Evolutionary conservation across 2,329 filamentous ascomycete species (phyloP).

Genomic region (Fusarium pseudonygamai): DNA sequence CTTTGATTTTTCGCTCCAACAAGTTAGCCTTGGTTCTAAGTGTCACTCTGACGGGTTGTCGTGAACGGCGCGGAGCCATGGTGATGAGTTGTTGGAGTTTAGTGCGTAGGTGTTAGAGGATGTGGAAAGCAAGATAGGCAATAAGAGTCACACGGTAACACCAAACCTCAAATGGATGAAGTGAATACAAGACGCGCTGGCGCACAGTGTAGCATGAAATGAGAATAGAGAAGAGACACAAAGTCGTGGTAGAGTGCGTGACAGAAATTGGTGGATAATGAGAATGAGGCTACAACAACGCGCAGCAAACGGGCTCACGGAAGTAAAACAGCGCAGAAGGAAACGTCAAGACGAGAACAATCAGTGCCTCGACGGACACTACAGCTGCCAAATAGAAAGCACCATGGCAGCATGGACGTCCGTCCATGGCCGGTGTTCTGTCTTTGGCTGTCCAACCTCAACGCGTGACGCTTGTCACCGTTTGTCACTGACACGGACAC

Average conservation of each 20-base stretch:
- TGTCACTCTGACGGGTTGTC: constrained; percentile 23
- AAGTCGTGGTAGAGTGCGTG: background rate
- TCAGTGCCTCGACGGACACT: background rate
- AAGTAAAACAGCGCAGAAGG: background rate
- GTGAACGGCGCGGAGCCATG: constrained; percentile 31
- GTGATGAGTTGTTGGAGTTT: background rate
- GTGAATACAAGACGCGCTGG: constrained; percentile 4
- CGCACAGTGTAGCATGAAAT: background rate
- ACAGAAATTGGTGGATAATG: constrained; percentile 3
- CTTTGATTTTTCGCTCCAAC: constrained; percentile 85
- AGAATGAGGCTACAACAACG: constrained; percentile 1
- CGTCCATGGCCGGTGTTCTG: constrained; percentile 5
- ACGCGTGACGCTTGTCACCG: constrained; percentile 27
- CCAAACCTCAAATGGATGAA: background rate
- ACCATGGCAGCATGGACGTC: constrained; percentile 24
- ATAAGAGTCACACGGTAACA: constrained; percentile 16
- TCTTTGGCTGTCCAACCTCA: constrained; percentile 32
- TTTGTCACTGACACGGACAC: constrained; percentile 15
- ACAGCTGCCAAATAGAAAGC: constrained; percentile 11
- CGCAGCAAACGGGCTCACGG: background rate
- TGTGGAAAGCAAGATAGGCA: constrained; percentile 2
- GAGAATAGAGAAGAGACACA: background rate
- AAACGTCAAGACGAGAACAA: background rate
- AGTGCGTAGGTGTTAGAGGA: background rate
- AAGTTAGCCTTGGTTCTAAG: constrained; percentile 41